phyloP scores from a whole-genome alignment of 2,329 filamentous ascomycete species.

The Dactylellina sp. region DNA sequence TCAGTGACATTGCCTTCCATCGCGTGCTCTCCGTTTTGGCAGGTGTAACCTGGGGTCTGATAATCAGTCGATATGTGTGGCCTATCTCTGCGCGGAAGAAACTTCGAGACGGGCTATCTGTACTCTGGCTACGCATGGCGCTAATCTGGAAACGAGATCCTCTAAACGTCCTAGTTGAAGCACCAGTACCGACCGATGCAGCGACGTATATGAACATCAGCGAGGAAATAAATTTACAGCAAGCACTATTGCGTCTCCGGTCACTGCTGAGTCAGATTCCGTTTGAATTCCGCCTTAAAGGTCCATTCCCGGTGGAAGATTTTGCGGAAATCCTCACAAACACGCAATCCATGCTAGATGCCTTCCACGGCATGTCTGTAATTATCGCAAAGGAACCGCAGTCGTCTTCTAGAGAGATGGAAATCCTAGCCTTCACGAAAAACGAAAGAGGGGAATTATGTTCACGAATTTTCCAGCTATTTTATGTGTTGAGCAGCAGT shows the following conservation, averaged over 20 bases:
- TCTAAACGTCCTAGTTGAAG: constrained; percentile 76
- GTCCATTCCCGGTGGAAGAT: constrained; percentile 82
- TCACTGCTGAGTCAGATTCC: constrained; percentile 76
- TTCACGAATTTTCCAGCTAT: constrained; percentile 88
- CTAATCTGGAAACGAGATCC: constrained; percentile 97
- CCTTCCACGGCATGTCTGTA: constrained; percentile 96
- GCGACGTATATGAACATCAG: constrained; percentile 83
- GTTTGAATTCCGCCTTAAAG: constrained; percentile 88
- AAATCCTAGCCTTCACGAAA: constrained; percentile 81
- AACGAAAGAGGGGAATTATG: constrained; percentile 84
- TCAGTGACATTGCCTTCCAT: constrained; percentile 84
- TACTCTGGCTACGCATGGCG: constrained; percentile 94
- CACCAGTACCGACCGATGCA: constrained; percentile 35
- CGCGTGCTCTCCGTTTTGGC: constrained; percentile 86
- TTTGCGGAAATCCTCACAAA: constrained; percentile 81
- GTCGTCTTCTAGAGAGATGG: constrained; percentile 82
- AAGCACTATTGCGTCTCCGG: constrained; percentile 57
- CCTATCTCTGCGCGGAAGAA: constrained; percentile 90
- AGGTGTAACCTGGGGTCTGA: constrained; percentile 90
- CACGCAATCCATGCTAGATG: constrained; percentile 86
- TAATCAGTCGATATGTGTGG: constrained; percentile 90
- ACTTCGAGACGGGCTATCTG: constrained; percentile 86
- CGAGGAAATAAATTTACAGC: constrained; percentile 87
- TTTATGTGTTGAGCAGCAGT: constrained; percentile 86
- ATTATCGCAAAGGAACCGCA: constrained; percentile 83